Base-by-base conservation (phyloP, 1,284 basidiomycete species). In the Ustilago xerochloae region DNA sequence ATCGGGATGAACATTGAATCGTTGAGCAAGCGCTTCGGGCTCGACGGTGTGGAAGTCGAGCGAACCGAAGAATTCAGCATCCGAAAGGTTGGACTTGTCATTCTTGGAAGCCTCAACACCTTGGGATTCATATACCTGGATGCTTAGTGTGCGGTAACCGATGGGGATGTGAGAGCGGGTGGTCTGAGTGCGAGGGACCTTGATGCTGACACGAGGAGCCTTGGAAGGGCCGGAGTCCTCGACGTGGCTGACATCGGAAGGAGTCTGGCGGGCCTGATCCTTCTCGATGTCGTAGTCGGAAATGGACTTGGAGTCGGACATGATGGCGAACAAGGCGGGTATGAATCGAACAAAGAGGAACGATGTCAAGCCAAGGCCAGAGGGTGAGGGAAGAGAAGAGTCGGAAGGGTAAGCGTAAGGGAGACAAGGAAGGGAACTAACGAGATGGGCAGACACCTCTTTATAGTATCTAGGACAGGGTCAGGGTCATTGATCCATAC, bases 41-140 rank as follows among this genome's bases (percentile, higher is more conserved):
- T 86, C 75, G 16, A 89, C 81, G 43, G 81, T 86, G 75, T 90
- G 89, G 88, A 88, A 90, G 58, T 89, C 88, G 55, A 90, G 85
- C 56, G 66, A 63, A 18, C 65, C 56, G 18, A 69, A 65, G 24
- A 71, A 71, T 6, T 73, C 73, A 46, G 67, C 63, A 46, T 60
- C 67, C n/a, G 61, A 69, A 32, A 56, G 69, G 36, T 78, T 39
- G 20, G 38, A 39, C 22, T 70, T 60, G 58, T 66, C 65, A 32
- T 36, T 47, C 45, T 62, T 69, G 15, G 35, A 45, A 16, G 50
- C 62, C 22, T 68, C 67, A 35, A 71, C 35, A 22, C 67, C 70
- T 32, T 65, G 68, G 3, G 75, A 76, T 30, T 75, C 64, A 55
- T 72, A 74, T n/a, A 81, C 61, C 61, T 81, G 78, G 39, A 81